These are phyloP conservation scores for Vitis vinifera DNA, from an alignment of 164 flowering plant species.

Conservation along the genomic window ASM3070453v1 NC_081806.1:6236501-6237000, in stretches of 20 bases:
- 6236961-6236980: no score
- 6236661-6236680: no score
- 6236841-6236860: constrained; percentile 42
- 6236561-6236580: constrained; percentile 53
- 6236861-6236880: constrained; percentile 50
- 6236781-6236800: constrained; percentile 38
- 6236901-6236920: background rate
- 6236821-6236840: constrained; percentile 41
- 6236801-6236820: constrained; percentile 49
- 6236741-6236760: background rate
- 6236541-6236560: background rate
- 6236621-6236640: constrained; percentile 42
- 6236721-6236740: background rate
- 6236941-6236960: no score
- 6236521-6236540: no score
- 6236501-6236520: no score
- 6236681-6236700: no score
- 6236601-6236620: constrained; percentile 60
- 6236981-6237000: no score
- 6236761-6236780: constrained; percentile 50
- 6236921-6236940: no score
- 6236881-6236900: constrained; percentile 75
- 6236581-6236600: constrained; percentile 73
- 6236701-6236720: no score
- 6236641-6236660: background rate